Conservation (phyloP, 257 asterid genomes). For the Primulina huaijiensis region DNA sequence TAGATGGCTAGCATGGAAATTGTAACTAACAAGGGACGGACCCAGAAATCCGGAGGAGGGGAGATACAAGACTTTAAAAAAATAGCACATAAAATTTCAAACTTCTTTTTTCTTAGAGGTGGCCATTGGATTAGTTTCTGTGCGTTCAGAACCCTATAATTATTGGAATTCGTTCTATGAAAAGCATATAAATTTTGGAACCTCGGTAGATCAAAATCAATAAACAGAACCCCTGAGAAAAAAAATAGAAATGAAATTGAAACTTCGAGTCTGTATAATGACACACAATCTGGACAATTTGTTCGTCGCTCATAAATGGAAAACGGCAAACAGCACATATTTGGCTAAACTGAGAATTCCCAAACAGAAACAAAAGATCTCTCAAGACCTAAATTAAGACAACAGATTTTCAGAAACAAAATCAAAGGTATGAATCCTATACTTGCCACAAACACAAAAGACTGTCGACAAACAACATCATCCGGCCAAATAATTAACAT, state of each 20-base stretch:
- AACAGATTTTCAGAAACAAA: not conserved
- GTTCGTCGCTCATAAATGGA: not conserved
- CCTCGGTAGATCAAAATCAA: slow-evolving; percentile 4
- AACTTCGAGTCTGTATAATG: not conserved
- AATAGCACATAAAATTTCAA: not conserved
- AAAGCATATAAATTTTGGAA: not conserved
- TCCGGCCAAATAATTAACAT: not conserved
- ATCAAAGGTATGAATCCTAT: not conserved
- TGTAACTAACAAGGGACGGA: not conserved
- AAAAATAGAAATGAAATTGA: not conserved
- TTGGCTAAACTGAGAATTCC: not conserved
- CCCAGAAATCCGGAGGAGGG: not conserved
- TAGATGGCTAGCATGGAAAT: not conserved
- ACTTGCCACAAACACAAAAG: not conserved
- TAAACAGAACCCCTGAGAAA: not conserved
- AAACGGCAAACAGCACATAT: not conserved
- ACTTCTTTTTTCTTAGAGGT: not conserved
- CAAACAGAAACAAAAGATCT: not conserved
- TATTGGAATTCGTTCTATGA: not conserved
- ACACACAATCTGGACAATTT: not conserved
- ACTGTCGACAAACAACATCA: not conserved
- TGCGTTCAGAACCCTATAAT: not conserved
- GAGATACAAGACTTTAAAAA: not conserved
- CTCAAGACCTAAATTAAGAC: not conserved
- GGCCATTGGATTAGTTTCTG: not conserved